Evolutionary conservation across 2,329 filamentous ascomycete genomes (phyloP), one percentile per base, ranked within the genome.

Genomic region (Paracamarosporium sp.): DNA sequence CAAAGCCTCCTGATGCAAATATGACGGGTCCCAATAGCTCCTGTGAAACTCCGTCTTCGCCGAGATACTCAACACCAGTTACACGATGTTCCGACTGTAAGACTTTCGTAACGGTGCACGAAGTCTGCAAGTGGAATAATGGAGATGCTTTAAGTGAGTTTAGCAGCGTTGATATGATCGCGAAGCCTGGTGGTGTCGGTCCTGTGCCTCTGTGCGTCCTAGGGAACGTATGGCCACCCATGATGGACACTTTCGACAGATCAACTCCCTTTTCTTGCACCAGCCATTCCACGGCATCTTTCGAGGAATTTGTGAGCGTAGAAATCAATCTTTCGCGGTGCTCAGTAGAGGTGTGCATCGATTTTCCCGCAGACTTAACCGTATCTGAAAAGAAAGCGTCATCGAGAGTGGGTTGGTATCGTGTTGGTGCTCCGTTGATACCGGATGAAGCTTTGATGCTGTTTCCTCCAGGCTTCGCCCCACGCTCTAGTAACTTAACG

Each of bases 371-470:
- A 0, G 86, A 89, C 22, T 74, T 78, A 7, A 86, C 64, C 0
- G 87, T 88, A 70, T 89, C 86, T 25, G 78, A 70, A 62, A 81
- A 83, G 64, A 88, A 88, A 0, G 74, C 63, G 1, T 74, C 68
- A 41, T 82, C 78, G 38, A 67, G 12, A 7, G 59, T 31, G n/a
- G 59, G 70, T 67, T 90, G 87, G 60, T 84, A 88, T 3, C 77
- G 78, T 0, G 87, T 89, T 0, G 81, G 81, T 0, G 85, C 85
- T 6, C 85, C 87, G 62, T 88, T 89, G 72, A 89, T 89, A 0
- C 86, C 87, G 0, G 86, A 88, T 0, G 86, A 89, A 0, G 87
- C 87, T 73, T 89, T 89, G 73, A 89, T 88, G 65, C 82, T 86
- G 66, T 89, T 89, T 1, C 86, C 86, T 33, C 87, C 87, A 0